These are phyloP conservation scores for Suhomyces kunorum DNA, from an alignment of 1,139 yeast genomes.

Conservation along the genomic window DNA sequence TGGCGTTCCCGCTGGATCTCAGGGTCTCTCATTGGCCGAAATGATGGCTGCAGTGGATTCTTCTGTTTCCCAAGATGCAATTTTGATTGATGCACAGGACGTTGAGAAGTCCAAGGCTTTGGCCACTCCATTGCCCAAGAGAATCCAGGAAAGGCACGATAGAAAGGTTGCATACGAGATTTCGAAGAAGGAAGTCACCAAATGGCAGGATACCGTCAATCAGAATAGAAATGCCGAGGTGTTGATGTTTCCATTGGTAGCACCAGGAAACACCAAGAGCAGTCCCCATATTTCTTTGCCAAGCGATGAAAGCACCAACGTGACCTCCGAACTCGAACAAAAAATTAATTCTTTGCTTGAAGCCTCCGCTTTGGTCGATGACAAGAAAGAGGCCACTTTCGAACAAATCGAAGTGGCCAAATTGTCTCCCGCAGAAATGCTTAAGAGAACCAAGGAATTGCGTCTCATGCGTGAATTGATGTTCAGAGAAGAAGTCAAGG, in stretches of 20 bases:
- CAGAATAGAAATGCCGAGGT: slow-evolving; percentile 84
- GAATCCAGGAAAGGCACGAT: slow-evolving; percentile 84
- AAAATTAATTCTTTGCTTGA: slow-evolving; percentile 63
- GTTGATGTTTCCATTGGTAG: slow-evolving; percentile 68
- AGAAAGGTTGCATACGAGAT: slow-evolving; percentile 89
- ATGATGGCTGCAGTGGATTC: slow-evolving; percentile 68
- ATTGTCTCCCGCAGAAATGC: slow-evolving; percentile 76
- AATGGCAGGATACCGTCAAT: slow-evolving; percentile 85
- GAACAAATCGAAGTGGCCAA: slow-evolving; percentile 87
- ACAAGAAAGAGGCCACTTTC: slow-evolving; percentile 74
- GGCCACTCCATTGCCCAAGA: slow-evolving; percentile 79
- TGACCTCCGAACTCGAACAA: slow-evolving; percentile 62
- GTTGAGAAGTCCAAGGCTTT: slow-evolving; percentile 46
- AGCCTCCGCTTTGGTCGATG: slow-evolving; percentile 70
- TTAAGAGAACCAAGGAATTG: slow-evolving; percentile 75
- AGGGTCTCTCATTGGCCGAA: slow-evolving; percentile 67
- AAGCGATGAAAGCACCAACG: slow-evolving; percentile 37
- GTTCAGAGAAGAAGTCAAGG: slow-evolving; percentile 92
- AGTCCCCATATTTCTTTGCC: slow-evolving; percentile 49
- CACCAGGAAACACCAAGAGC: slow-evolving; percentile 46
- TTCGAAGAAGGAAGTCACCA: slow-evolving; percentile 79
- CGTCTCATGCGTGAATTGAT: slow-evolving; percentile 91
- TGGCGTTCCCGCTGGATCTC: slow-evolving; percentile 60
- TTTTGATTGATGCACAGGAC: slow-evolving; percentile 45
- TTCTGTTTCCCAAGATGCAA: slow-evolving; percentile 47